Evolutionary conservation across 805 yeast genomes (phyloP).

Genomic region (Candida sanyiensis): DNA sequence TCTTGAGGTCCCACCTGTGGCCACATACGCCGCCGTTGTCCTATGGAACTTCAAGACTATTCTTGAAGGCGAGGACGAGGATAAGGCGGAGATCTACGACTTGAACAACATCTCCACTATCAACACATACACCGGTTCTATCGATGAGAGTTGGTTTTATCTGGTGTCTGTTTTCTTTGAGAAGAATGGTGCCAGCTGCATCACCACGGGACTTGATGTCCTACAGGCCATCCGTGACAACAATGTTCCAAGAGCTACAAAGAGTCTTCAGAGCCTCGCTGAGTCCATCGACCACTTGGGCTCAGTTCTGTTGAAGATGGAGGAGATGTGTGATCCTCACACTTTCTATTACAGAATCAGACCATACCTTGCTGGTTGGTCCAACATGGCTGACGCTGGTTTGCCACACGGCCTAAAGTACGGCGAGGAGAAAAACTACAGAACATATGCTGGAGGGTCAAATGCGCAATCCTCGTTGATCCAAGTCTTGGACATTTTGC

Average conservation of each 20-base stretch:
- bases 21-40: conserved; percentile 81
- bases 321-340: conserved; percentile 93
- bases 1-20: conserved; percentile 77
- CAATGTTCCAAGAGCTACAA: conserved; percentile 36
- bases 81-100: conserved; percentile 30
- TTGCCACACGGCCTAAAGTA: conserved; percentile 73
- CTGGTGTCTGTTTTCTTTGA: conserved; percentile 85
- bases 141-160: conserved; percentile 93
- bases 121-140: conserved; percentile 81
- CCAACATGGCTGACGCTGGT: conserved; percentile 84
- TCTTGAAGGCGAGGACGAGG: conserved; percentile 33
- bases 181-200: conserved; percentile 67
- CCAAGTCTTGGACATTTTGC: conserved; percentile 75
- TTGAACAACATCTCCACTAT: conserved; percentile 71
- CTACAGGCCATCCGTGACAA: conserved; percentile 47
- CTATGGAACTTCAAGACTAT: conserved; percentile 81
- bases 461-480: conserved; percentile 90
- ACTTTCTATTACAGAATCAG: conserved; percentile 80
- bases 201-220: conserved; percentile 63
- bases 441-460: conserved; percentile 79
- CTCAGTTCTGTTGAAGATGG: conserved; percentile 70
- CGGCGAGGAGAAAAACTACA: conserved; percentile 54
- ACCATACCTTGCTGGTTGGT: conserved; percentile 93
- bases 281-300: conserved; percentile 71
- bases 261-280: conserved; percentile 58